Percentiles rank a stretch among this genome's conserved stretches.
Conservation (phyloP, 2,329 filamentous ascomycete genomes). For the Penicillium sumatraense region DNA sequence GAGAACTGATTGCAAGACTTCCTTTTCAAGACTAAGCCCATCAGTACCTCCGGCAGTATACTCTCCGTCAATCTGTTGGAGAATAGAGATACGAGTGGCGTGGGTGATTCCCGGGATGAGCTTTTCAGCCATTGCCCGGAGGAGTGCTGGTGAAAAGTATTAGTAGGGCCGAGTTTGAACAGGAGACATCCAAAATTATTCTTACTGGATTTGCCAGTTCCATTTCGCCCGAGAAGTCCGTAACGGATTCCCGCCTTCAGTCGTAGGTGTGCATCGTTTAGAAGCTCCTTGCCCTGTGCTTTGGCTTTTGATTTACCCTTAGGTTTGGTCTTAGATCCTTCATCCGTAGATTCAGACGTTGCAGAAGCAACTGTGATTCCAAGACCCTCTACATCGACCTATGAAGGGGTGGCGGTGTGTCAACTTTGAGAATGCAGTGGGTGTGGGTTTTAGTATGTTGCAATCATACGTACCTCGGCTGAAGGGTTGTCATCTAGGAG, state of each 20-base stretch:
- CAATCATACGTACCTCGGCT: conserved; percentile 56
- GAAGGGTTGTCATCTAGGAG: conserved; percentile 59
- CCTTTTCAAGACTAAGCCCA: conserved; percentile 35
- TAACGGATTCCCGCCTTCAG: conserved; percentile 76
- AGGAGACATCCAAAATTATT: too few relatives aligned
- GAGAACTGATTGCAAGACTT: conserved; percentile 71
- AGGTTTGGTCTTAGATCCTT: conserved; percentile 31
- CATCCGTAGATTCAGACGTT: conserved; percentile 21
- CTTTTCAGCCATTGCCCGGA: conserved; percentile 77
- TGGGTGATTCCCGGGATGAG: conserved; percentile 77
- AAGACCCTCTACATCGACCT: conserved; percentile 76
- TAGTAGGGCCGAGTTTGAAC: conserved; percentile 5
- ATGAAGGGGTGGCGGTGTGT: neutral
- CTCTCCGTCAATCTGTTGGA: conserved; percentile 67
- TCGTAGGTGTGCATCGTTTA: conserved; percentile 70
- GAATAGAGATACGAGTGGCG: conserved; percentile 66
- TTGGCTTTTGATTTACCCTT: conserved; percentile 58
- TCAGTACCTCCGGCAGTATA: conserved; percentile 15
- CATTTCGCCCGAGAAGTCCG: conserved; percentile 79
- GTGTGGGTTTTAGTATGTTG: neutral
- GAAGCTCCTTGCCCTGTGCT: conserved; percentile 62
- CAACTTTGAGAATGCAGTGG: neutral
- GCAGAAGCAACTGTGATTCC: conserved; percentile 65
- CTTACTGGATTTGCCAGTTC: conserved; percentile 78
- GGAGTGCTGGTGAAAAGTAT: conserved; percentile 56